Base-by-base conservation (phyloP, 2,329 filamentous ascomycete genomes). In the Fusarium equiseti region DNA sequence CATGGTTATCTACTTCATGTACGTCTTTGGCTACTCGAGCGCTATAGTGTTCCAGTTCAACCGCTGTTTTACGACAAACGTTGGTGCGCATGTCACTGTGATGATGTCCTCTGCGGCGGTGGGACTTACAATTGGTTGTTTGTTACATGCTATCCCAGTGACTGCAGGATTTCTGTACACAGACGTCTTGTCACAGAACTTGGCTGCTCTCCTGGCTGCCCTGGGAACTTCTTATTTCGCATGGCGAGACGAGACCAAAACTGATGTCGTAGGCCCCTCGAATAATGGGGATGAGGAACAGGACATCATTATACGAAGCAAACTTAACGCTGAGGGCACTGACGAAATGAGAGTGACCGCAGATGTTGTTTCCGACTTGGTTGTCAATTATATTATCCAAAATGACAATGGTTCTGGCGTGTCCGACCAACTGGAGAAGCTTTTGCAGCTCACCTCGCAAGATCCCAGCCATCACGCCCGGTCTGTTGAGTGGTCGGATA, bases 31-130 rank as follows among this genome's bases (percentile, higher is more conserved):
- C 13, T 59, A 59, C 22, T 35, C 55, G 6, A 32, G 20, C 20
- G 22, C 55, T 4, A 59, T 59, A 18, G 1, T 59, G 3, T 59
- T 59, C 8, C 55, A 59, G 13, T 53, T 59, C 27, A 59, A 59
- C 38, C 46, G 55, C 16, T 59, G 55, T 8, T 59, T 59, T 1
- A 59, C 55, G 5, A 59, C 55, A 6, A 35, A 59, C 22, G 15
- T 53, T 5, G 18, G 46, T 4, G 35, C 35, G 2, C 55, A 59
- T 11, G 18, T 59, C 12, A 53, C 46, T 6, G 20, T 44, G 1
- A 53, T 59, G 22, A 43, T 59, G 26, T 5, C 18, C 15, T 53
- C 55, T 1, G 55, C 46, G 7, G 46, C 38, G 4, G 15, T 22
- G 8, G 38, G 55, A 8, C 44, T 59, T 15, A 6, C 7, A 8